Percentiles rank a stretch among this genome's conserved stretches.
These are phyloP conservation scores for Lantana camara DNA, from an alignment of 257 asterid genomes.

Conservation along the genomic window DNA sequence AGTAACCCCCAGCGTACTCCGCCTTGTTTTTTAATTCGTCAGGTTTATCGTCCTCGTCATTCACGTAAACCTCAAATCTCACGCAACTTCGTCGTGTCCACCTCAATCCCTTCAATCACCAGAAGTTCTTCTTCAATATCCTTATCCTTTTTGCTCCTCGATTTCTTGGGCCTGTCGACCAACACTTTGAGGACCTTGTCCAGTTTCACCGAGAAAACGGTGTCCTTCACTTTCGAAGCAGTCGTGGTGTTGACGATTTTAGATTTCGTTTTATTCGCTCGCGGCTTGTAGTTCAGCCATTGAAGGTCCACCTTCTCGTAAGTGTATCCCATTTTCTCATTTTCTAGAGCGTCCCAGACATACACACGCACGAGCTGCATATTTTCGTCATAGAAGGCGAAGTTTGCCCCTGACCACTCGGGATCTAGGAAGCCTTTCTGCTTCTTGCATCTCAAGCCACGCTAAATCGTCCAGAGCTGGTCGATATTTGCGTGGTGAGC, in stretches of 20 bases:
- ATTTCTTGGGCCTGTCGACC: slow-evolving; percentile 41
- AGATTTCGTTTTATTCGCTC: slow-evolving; percentile 26
- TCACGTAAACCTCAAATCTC: slow-evolving; percentile 49
- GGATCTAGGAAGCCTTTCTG: slow-evolving; percentile 23
- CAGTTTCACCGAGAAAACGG: slow-evolving; percentile 38
- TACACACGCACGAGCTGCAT: slow-evolving; percentile 39
- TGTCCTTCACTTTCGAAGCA: slow-evolving; percentile 18
- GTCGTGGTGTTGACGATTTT: slow-evolving; percentile 15
- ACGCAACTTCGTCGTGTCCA: slow-evolving; percentile 28
- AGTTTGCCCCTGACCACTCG: slow-evolving; percentile 37
- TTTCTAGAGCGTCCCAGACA: slow-evolving; percentile 32
- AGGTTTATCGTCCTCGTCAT: slow-evolving; percentile 47
- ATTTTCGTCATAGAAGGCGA: slow-evolving; percentile 49
- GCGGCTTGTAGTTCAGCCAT: slow-evolving; percentile 36
- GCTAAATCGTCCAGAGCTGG: slow-evolving; percentile 46
- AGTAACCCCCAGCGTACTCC: slow-evolving; percentile 49
- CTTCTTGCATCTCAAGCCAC: slow-evolving; percentile 12
- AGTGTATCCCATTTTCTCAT: slow-evolving; percentile 36
- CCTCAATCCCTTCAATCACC: slow-evolving; percentile 48
- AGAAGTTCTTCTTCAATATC: slow-evolving; percentile 41
- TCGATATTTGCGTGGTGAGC: slow-evolving; percentile 48
- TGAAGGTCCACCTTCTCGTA: slow-evolving; percentile 40
- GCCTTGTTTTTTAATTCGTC: slow-evolving; percentile 36
- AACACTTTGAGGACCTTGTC: slow-evolving; percentile 38
- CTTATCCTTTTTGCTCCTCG: slow-evolving; percentile 35